Base-by-base conservation (phyloP, 1,139 yeast species). In the Blastobotrys aristatus region DNA sequence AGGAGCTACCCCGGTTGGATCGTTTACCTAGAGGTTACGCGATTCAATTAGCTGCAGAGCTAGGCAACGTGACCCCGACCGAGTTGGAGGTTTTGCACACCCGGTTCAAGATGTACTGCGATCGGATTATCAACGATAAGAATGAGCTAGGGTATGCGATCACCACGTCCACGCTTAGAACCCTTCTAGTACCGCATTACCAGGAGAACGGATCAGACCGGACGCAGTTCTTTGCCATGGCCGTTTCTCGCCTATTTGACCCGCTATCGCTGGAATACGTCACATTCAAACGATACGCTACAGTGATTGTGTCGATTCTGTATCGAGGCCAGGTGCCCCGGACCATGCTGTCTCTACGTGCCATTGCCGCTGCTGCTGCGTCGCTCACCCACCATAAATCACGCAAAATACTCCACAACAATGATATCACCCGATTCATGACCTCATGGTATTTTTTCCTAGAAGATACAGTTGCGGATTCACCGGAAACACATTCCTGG, bases 371-470 rank as follows among this genome's bases (percentile, higher is more conserved):
- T 17, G 36, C 17, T 2, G 11, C 18, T 8, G 6, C 36, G 18
- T 3, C 3, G 4, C n/a, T n/a, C n/a, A n/a, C n/a, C n/a, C n/a
- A n/a, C n/a, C n/a, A n/a, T n/a, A n/a, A n/a, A n/a, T n/a, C n/a
- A n/a, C n/a, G n/a, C n/a, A n/a, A n/a, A n/a, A n/a, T n/a, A n/a
- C n/a, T n/a, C n/a, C 20, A 32, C 20, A 13, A 13, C 18, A 8
- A 8, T 3, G 4, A 4, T 13, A 6, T 32, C 11, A 32, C 21
- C 17, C 20, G 17, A 32, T 32, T 32, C 18, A 17, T 32, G 10
- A 27, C 13, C 17, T 52, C 53, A 13, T 51, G 24, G 16, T 44
- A 35, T 16, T 21, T 26, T 4, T 29, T 43, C 13, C 21, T 38
- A 14, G 38, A 37, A 27, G 47, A 40, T 31, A 10, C 40, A 6